Conservation (phyloP, 2,329 filamentous ascomycete species). For the Phymatotrichopsis omnivora region DNA sequence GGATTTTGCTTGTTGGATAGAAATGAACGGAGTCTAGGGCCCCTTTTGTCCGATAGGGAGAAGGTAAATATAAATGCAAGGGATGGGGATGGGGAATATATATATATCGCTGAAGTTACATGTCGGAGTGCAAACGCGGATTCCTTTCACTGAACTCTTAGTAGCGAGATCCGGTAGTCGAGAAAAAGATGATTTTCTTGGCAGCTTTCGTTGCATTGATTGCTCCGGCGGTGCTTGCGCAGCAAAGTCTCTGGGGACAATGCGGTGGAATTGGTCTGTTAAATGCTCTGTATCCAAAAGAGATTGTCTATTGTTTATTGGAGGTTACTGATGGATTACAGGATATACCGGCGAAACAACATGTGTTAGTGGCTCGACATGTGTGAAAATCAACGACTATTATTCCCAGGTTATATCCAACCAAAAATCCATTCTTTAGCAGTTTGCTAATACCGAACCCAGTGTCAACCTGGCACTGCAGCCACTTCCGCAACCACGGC, state of each 20-base stretch:
- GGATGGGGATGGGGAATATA: too few species aligned
- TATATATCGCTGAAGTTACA: too few species aligned
- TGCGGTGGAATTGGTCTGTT: slow-evolving; percentile 36
- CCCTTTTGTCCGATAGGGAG: too few species aligned
- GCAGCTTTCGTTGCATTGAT: slow-evolving; percentile 1
- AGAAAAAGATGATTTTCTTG: background rate
- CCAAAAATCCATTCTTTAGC: background rate
- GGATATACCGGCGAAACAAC: slow-evolving; percentile 35
- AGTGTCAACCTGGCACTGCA: slow-evolving; percentile 19
- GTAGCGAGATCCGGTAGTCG: too few species aligned
- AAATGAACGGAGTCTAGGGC: too few species aligned
- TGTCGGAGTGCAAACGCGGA: too few species aligned
- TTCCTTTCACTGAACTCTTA: too few species aligned
- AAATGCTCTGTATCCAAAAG: background rate
- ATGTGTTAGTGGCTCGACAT: slow-evolving; percentile 39
- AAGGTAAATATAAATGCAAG: too few species aligned
- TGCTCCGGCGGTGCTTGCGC: slow-evolving; percentile 31
- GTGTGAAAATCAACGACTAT: slow-evolving; percentile 37
- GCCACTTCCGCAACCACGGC: slow-evolving; percentile 3
- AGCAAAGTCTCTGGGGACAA: slow-evolving; percentile 36
- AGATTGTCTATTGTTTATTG: background rate
- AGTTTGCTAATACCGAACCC: background rate
- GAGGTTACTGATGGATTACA: background rate
- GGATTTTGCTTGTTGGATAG: too few species aligned
- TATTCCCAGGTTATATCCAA: slow-evolving; percentile 35